Percentiles rank a stretch among this genome's conserved stretches.
Conservation (phyloP, 1,139 yeast species). For the Suhomyces atakaporum region DNA sequence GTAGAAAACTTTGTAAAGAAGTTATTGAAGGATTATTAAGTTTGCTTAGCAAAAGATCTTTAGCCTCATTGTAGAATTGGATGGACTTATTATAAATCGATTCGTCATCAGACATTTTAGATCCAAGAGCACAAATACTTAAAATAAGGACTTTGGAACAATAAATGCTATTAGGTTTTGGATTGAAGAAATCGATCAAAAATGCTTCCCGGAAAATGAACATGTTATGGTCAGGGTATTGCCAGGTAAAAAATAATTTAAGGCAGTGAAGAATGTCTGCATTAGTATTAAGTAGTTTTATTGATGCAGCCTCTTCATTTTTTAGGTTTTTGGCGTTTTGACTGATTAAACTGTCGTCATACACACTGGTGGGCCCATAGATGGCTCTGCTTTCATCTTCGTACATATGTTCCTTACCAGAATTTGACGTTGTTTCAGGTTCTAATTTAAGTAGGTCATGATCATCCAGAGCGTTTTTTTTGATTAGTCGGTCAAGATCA, state of each 20-base stretch:
- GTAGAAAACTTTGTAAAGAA: conserved; percentile 49
- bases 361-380: conserved; percentile 56
- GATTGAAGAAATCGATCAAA: conserved; percentile 56
- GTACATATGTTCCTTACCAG: conserved; percentile 6
- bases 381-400: conserved; percentile 27
- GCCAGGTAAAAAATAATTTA: conserved; percentile 62
- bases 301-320: conserved; percentile 23
- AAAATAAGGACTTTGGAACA: conserved; percentile 54
- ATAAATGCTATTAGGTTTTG: conserved; percentile 47
- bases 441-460: background rate
- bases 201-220: conserved; percentile 69
- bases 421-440: background rate
- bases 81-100: conserved; percentile 38
- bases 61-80: conserved; percentile 51
- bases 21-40: conserved; percentile 46
- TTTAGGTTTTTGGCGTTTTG: conserved; percentile 21
- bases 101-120: conserved; percentile 49
- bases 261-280: conserved; percentile 51
- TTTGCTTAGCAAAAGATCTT: conserved; percentile 39
- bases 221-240: conserved; percentile 64
- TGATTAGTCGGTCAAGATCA: conserved; percentile 10
- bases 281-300: conserved; percentile 36
- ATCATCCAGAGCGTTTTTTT: conserved; percentile 8
- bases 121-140: conserved; percentile 59
- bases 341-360: conserved; percentile 36